phyloP scores from a whole-genome alignment of 2,329 filamentous ascomycete species.

The Lasiodiplodia hormozganensis region DNA sequence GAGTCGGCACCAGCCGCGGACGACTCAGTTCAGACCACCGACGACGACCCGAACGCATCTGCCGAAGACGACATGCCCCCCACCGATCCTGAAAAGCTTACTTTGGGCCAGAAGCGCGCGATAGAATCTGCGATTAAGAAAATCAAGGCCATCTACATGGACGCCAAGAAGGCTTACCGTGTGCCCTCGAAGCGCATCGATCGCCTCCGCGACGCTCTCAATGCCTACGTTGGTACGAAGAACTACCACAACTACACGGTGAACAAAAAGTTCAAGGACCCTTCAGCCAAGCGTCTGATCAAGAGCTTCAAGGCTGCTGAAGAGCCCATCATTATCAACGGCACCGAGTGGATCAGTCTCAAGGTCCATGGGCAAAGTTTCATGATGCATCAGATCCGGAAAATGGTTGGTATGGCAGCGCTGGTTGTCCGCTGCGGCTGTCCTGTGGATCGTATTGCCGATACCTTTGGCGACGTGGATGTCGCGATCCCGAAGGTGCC shows the following conservation, averaged over 20 bases:
- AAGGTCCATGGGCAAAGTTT: conserved; percentile 98
- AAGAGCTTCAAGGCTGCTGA: conserved; percentile 83
- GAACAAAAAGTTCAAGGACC: conserved; percentile 80
- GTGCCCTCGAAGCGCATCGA: conserved; percentile 74
- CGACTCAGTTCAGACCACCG: conserved; percentile 4
- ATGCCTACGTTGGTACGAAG: conserved; percentile 79
- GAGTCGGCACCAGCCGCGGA: background rate
- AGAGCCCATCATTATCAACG: conserved; percentile 74
- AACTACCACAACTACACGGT: conserved; percentile 99
- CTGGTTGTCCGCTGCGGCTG: conserved; percentile 84
- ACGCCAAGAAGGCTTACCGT: conserved; percentile 84
- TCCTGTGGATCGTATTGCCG: conserved; percentile 71
- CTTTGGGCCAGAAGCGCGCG: conserved; percentile 36
- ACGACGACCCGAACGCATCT: conserved; percentile 23
- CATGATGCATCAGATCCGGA: conserved; percentile 99
- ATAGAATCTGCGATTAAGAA: conserved; percentile 54
- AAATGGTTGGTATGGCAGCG: conserved; percentile 95
- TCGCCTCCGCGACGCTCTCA: conserved; percentile 77
- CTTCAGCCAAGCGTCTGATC: conserved; percentile 88
- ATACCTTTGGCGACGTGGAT: conserved; percentile 74
- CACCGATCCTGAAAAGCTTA: conserved; percentile 30
- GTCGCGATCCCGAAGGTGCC: conserved; percentile 95
- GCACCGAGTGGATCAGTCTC: conserved; percentile 93
- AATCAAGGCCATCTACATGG: conserved; percentile 81
- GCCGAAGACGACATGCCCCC: conserved; percentile 24